Base-by-base conservation (phyloP, 2,329 filamentous ascomycete species). In the Tolypocladium tundrense region DNA sequence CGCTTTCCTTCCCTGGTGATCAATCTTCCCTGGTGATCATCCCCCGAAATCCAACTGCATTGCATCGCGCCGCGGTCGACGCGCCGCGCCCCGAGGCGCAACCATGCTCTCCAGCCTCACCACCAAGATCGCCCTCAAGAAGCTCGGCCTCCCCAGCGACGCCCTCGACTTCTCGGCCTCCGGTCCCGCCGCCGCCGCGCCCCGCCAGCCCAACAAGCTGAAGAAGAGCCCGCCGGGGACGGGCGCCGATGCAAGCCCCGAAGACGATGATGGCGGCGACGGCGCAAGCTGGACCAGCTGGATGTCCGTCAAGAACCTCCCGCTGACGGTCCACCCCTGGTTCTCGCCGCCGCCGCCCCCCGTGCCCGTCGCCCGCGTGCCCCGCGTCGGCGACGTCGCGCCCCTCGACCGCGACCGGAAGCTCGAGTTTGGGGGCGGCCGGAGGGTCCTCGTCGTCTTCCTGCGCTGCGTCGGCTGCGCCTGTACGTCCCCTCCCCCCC, bases 71-170 rank as follows among this genome's bases (percentile, higher is more conserved):
- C 6, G 27, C 31, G 31, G 19, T 42, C 21, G 33, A 41, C 45
- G 7, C 27, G 37, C 53, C 40, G 19, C 39, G 10, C 2, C 5
- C 57, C 13, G 35, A 45, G 14, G 43, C 31, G 43, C 53, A 57
- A 70, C 65, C 57, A 85, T 84, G 82, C 77, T 85, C 66, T 77
- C 78, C 64, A 79, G 73, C 62, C 70, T 85, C 58, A 77, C 78
- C 19, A 81, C 81, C 52, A 85, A 85, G 69, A 70, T 84, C 62
- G 82, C 81, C 60, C 73, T 85, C 63, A 81, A 76, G 62, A 83
- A 82, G 66, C 76, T 76, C 55, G 82, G 82, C 66, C 68, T 85
- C 57, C 75, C 79, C 43, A 78, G 73, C 68, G 72, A 83, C 62
- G 69, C 76, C 53, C 70, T 84, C 58, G 72, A 78, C 56, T 70